phyloP scores from a whole-genome alignment of 2,329 filamentous ascomycete genomes.

The Amphichorda felina region DNA sequence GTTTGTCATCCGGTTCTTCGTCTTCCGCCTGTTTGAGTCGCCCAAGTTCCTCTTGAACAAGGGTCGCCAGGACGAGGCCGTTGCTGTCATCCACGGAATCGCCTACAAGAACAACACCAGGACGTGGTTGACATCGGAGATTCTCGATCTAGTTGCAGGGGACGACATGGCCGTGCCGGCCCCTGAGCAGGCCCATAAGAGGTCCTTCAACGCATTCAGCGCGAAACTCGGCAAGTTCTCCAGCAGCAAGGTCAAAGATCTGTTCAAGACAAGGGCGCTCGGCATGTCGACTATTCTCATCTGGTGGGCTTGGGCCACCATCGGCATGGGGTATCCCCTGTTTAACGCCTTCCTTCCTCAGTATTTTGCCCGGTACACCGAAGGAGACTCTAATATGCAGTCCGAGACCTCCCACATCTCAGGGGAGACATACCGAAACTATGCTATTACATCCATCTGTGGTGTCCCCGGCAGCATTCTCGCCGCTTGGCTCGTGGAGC shows the following conservation, averaged over 20 bases:
- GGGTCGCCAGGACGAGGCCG: conserved; percentile 68
- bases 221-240: conserved; percentile 55
- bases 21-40: conserved; percentile 76
- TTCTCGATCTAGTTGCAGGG: conserved; percentile 42
- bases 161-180: conserved; percentile 20
- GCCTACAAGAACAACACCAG: conserved; percentile 58
- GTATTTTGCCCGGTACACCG: conserved; percentile 51
- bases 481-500: conserved; percentile 60
- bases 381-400: conserved; percentile 11
- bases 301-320: conserved; percentile 73
- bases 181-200: not conserved
- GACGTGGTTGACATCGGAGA: conserved; percentile 67
- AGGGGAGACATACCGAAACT: conserved; percentile 59
- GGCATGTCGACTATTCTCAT: conserved; percentile 41
- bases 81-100: conserved; percentile 68
- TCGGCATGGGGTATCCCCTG: conserved; percentile 78
- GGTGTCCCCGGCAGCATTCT: conserved; percentile 69
- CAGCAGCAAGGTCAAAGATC: conserved; percentile 50
- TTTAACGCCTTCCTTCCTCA: conserved; percentile 89
- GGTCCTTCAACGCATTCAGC: conserved; percentile 30
- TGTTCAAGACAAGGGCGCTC: conserved; percentile 45
- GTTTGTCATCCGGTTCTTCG: conserved; percentile 67
- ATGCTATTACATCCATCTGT: conserved; percentile 65
- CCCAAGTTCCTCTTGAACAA: conserved; percentile 71
- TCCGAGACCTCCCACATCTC: conserved; percentile 25